These are phyloP conservation scores for Eucalyptus caleyi DNA, from an alignment of 345 rosid species.

Conservation along the genomic window DNA sequence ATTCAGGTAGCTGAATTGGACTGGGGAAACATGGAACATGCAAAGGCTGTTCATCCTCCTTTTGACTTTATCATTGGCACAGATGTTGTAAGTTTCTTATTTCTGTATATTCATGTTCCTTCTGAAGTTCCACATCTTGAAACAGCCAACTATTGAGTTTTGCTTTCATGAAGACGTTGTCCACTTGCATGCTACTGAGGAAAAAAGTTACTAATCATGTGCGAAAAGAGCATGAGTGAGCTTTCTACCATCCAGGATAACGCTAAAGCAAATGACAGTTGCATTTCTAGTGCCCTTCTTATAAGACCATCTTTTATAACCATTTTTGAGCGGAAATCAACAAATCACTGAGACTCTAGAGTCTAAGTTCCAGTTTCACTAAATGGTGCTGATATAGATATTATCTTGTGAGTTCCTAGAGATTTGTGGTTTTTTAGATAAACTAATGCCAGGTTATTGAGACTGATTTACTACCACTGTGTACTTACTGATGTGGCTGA, in stretches of 20 bases:
- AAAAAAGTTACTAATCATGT: background rate
- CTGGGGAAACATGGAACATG: constrained; percentile 83
- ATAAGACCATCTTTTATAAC: background rate
- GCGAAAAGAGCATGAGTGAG: background rate
- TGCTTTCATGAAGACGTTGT: background rate
- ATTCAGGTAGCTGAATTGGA: constrained; percentile 70
- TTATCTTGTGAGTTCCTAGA: background rate
- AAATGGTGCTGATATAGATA: background rate
- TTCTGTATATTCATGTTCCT: background rate
- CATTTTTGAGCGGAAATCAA: background rate
- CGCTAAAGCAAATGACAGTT: background rate
- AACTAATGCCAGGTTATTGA: background rate
- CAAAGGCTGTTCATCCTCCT: constrained; percentile 62
- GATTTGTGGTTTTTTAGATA: background rate
- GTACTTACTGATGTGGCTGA: background rate
- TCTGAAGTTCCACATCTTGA: background rate
- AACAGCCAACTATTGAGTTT: background rate
- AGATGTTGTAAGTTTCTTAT: constrained; percentile 64
- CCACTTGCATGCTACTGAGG: background rate
- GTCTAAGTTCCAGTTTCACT: background rate
- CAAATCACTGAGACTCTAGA: background rate
- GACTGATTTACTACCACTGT: too few species aligned
- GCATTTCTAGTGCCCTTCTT: background rate
- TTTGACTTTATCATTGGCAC: constrained; percentile 91
- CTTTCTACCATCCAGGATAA: background rate